A percentile compares a stretch with the other conserved stretches of the same genome.
phyloP scores from a whole-genome alignment of 2,329 filamentous ascomycete genomes.

The Penicillium sp. region DNA sequence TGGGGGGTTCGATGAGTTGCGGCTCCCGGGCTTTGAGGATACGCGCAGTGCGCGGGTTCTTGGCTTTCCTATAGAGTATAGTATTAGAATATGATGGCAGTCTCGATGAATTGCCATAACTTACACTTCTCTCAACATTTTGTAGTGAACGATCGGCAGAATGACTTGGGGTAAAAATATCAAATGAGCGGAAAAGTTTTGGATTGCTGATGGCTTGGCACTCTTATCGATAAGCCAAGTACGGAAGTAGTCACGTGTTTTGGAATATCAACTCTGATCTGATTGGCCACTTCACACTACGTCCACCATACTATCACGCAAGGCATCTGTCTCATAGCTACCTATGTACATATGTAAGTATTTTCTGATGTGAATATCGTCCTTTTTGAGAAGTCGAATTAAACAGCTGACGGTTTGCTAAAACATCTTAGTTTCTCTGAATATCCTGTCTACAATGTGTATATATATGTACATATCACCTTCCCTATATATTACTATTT shows the following conservation, averaged over 20 bases:
- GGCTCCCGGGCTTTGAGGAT: conserved; percentile 90
- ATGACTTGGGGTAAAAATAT: conserved; percentile 26
- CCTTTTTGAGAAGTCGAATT: no score
- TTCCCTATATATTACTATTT: no score
- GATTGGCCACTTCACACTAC: neutral
- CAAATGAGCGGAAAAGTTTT: conserved; percentile 38
- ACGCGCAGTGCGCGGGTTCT: conserved; percentile 87
- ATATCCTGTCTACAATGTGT: no score
- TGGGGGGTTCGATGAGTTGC: conserved; percentile 84
- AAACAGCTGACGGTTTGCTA: no score
- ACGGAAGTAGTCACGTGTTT: neutral
- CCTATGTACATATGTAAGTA: neutral
- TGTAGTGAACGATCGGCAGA: conserved; percentile 21
- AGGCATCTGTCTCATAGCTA: neutral
- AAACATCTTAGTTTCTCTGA: no score
- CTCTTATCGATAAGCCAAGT: conserved; percentile 37
- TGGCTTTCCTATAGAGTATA: conserved; percentile 56
- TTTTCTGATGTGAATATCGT: neutral
- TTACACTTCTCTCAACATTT: conserved; percentile 47
- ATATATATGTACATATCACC: no score
- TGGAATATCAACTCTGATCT: neutral
- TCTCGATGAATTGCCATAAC: conserved; percentile 12
- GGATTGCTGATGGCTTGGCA: conserved; percentile 35
- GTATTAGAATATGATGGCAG: neutral
- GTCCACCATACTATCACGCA: neutral